A percentile compares a stretch with the other conserved stretches of the same genome.
Conservation (phyloP, 768 basidiomycete genomes). For the Mycena alexandri region DNA sequence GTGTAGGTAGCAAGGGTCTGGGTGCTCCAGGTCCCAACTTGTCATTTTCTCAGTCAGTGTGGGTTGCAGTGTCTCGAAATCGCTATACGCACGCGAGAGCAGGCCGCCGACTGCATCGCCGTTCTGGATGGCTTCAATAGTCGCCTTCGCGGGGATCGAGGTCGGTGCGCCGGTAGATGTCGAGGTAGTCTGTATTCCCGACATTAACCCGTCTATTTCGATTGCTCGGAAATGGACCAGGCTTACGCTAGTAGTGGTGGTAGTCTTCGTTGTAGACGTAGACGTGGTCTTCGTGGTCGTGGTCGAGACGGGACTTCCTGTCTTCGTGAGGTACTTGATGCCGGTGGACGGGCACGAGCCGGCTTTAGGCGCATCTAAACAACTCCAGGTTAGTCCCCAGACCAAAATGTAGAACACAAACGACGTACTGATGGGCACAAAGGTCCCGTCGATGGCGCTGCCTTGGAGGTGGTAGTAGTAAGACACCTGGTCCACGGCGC, state of each 20-base stretch:
- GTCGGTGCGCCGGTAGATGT: conserved; percentile 33
- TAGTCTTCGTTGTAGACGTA: conserved; percentile 1
- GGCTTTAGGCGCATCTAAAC: conserved; percentile 62
- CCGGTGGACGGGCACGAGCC: conserved; percentile 69
- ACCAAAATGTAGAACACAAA: not conserved
- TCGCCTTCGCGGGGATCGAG: conserved; percentile 50
- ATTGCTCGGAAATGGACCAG: not conserved
- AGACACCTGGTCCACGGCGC: conserved; percentile 46
- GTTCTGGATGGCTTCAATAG: conserved; percentile 55
- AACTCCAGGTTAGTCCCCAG: not conserved
- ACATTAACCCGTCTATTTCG: not conserved
- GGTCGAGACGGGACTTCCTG: conserved; percentile 50
- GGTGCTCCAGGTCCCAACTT: conserved; percentile 58
- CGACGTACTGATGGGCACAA: conserved; percentile 68
- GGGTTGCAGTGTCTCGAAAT: too few species aligned
- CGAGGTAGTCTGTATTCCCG: conserved; percentile 13
- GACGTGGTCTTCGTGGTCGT: conserved; percentile 23
- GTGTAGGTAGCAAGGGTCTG: conserved; percentile 59
- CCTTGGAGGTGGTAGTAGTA: conserved; percentile 52
- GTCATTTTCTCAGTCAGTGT: too few species aligned
- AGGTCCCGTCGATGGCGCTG: conserved; percentile 74
- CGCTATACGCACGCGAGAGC: conserved; percentile 41
- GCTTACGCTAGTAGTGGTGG: not conserved
- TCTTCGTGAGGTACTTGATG: conserved; percentile 72
- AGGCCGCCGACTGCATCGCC: conserved; percentile 54